phyloP scores from a whole-genome alignment of 2,329 filamentous ascomycete species.

The Stemphylium beticola region DNA sequence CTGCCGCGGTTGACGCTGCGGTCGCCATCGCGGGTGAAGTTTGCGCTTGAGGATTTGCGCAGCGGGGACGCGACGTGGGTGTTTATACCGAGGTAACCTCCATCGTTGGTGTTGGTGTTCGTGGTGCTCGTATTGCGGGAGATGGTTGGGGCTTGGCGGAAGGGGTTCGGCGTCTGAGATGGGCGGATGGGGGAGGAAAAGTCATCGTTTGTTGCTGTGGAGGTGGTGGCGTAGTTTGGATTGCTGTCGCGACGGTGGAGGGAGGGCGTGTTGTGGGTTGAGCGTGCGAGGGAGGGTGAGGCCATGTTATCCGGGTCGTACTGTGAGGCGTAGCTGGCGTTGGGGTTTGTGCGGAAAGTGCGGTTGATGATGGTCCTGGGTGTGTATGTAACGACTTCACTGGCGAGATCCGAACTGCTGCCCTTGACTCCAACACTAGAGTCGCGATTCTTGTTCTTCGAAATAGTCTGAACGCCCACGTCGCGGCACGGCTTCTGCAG shows the following conservation, averaged over 20 bases:
- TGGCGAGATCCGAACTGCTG: slow-evolving; percentile 50
- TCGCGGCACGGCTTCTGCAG: slow-evolving; percentile 81
- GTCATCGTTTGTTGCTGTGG: slow-evolving; percentile 42
- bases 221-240: slow-evolving; percentile 45
- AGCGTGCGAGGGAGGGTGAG: slow-evolving; percentile 22
- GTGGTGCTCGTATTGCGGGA: slow-evolving; percentile 49
- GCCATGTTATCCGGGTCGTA: slow-evolving; percentile 69
- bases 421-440: slow-evolving; percentile 49
- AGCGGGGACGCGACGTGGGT: slow-evolving; percentile 82
- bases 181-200: slow-evolving; percentile 57
- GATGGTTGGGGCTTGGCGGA: slow-evolving; percentile 60
- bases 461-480: slow-evolving; percentile 77
- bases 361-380: slow-evolving; percentile 69
- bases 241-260: slow-evolving; percentile 31
- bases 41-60: slow-evolving; percentile 75
- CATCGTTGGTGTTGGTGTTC: slow-evolving; percentile 53
- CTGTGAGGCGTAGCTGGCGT: slow-evolving; percentile 77
- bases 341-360: slow-evolving; percentile 80
- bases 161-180: slow-evolving; percentile 53
- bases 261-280: slow-evolving; percentile 35
- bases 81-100: slow-evolving; percentile 81
- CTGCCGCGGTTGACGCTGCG: slow-evolving; percentile 17
- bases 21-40: slow-evolving; percentile 47
- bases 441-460: slow-evolving; percentile 42
- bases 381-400: slow-evolving; percentile 66